These are phyloP conservation scores for Schizochytrium sp. DNA, from an alignment of 108 stramenopile genomes.

Conservation along the genomic window DNA sequence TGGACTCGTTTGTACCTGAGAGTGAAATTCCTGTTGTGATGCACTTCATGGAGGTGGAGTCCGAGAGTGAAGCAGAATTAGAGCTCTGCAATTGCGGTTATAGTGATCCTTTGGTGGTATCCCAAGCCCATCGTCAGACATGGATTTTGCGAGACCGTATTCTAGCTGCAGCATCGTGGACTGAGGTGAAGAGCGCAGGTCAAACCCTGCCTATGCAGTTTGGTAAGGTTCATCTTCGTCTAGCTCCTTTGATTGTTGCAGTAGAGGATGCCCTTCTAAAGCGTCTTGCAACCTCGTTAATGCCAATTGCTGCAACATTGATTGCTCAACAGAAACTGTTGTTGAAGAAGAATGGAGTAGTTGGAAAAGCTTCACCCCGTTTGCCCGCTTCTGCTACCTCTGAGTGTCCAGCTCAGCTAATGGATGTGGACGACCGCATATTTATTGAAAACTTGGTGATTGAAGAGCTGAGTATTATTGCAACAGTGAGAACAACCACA, in stretches of 20 bases:
- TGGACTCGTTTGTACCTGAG: conserved; percentile 58
- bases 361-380: neutral
- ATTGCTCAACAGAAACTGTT: conserved; percentile 41
- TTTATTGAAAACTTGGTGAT: neutral
- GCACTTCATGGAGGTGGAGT: conserved; percentile 16
- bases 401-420: neutral
- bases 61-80: neutral
- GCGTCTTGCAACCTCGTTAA: neutral
- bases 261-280: conserved; percentile 42
- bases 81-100: neutral
- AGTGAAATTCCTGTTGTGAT: conserved; percentile 51
- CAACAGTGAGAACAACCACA: conserved; percentile 35
- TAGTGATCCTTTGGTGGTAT: neutral
- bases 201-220: conserved; percentile 40
- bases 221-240: neutral
- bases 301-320: conserved; percentile 45
- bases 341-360: neutral
- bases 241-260: conserved; percentile 10
- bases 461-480: neutral
- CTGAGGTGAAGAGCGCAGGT: neutral
- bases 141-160: conserved; percentile 17
- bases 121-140: neutral
- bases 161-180: neutral
- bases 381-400: neutral
- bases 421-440: conserved; percentile 44